Percentiles rank a stretch among this genome's conserved stretches.
Evolutionary conservation across 1,284 basidiomycete species (phyloP).

Genomic region (Leccinum discolor): DNA sequence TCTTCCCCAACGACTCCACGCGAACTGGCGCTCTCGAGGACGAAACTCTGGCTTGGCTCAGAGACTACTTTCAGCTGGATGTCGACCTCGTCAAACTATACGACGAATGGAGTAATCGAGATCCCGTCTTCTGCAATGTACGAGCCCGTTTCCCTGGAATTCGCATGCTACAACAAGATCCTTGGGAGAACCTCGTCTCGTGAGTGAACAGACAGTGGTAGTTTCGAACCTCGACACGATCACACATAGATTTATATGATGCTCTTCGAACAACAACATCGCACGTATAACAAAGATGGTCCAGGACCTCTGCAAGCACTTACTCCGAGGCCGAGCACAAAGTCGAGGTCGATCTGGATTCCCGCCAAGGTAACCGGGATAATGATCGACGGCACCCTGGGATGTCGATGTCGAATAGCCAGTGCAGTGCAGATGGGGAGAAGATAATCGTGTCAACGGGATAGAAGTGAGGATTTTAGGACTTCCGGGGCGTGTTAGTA

Average conservation of each 20-base stretch:
- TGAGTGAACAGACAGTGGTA: slow-evolving; percentile 44
- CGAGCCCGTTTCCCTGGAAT: slow-evolving; percentile 67
- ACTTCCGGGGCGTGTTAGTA: too few relatives aligned
- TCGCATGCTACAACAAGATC: slow-evolving; percentile 87
- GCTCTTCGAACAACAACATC: slow-evolving; percentile 96
- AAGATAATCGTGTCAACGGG: too few relatives aligned
- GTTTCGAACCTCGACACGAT: slow-evolving; percentile 10
- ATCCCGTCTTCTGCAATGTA: slow-evolving; percentile 75
- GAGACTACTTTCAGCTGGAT: slow-evolving; percentile 90
- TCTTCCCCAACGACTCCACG: slow-evolving; percentile 50
- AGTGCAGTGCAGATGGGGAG: too few relatives aligned
- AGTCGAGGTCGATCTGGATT: too few relatives aligned
- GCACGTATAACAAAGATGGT: slow-evolving; percentile 90
- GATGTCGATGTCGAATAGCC: too few relatives aligned
- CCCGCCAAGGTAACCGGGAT: too few relatives aligned
- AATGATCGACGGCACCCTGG: too few relatives aligned
- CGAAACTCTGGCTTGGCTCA: slow-evolving; percentile 78
- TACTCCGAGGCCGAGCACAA: too few relatives aligned
- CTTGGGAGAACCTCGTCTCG: slow-evolving; percentile 95
- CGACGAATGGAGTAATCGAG: slow-evolving; percentile 73
- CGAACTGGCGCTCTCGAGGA: slow-evolving; percentile 43
- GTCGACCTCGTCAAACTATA: slow-evolving; percentile 80
- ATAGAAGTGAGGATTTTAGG: too few relatives aligned
- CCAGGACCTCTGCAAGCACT: slow-evolving; percentile 51
- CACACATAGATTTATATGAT: slow-evolving; percentile 83